phyloP scores from a whole-genome alignment of 2,329 filamentous ascomycete genomes.

The Trichoderma atroviride region DNA sequence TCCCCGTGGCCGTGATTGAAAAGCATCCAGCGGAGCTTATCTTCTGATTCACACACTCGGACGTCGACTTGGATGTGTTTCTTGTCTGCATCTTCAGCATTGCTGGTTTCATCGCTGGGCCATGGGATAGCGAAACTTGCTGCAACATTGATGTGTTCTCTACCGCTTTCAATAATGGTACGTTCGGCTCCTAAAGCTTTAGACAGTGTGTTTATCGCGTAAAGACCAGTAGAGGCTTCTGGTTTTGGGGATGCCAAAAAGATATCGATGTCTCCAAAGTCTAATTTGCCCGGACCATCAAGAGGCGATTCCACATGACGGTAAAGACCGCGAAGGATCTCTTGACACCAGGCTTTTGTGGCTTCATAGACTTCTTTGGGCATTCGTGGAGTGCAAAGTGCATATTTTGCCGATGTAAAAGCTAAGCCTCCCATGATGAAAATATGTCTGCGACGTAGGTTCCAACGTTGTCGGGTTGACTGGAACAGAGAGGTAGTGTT shows the following conservation, averaged over 20 bases:
- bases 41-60: slow-evolving; percentile 50
- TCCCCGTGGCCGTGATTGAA: slow-evolving; percentile 77
- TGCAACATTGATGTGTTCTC: slow-evolving; percentile 30
- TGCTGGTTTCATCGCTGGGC: slow-evolving; percentile 39
- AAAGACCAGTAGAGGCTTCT: slow-evolving; percentile 38
- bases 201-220: slow-evolving; percentile 28
- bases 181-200: slow-evolving; percentile 50
- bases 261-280: slow-evolving; percentile 75
- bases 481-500: not conserved
- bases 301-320: slow-evolving; percentile 60
- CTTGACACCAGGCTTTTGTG: slow-evolving; percentile 51
- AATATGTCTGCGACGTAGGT: not conserved
- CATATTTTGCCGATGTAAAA: slow-evolving; percentile 52
- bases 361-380: slow-evolving; percentile 56
- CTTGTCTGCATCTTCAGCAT: not conserved
- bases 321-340: slow-evolving; percentile 55
- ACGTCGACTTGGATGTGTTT: slow-evolving; percentile 70
- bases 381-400: slow-evolving; percentile 69
- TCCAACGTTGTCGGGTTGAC: not conserved
- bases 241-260: slow-evolving; percentile 52
- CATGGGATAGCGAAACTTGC: slow-evolving; percentile 60
- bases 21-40: slow-evolving; percentile 60
- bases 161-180: slow-evolving; percentile 36
- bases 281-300: slow-evolving; percentile 68
- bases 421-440: slow-evolving; percentile 66